A percentile compares a stretch with the other conserved stretches of the same genome.
phyloP scores from a whole-genome alignment of 1,139 yeast genomes.

The Yamadazyma triangularis region DNA sequence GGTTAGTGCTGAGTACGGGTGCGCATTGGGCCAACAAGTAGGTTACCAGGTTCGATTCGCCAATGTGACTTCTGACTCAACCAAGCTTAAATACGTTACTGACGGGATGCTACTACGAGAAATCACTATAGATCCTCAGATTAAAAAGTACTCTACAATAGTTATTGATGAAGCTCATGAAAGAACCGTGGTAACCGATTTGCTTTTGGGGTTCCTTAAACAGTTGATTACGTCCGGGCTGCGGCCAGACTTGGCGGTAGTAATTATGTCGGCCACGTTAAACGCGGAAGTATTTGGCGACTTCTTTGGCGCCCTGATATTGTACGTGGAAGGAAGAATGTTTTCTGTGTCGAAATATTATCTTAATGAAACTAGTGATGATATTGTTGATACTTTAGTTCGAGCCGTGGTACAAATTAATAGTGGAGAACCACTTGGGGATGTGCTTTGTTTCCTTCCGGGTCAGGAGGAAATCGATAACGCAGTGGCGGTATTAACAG shows the following conservation, averaged over 20 bases:
- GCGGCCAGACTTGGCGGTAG: constrained; percentile 53
- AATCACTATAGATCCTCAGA: constrained; percentile 66
- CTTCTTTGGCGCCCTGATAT: constrained; percentile 78
- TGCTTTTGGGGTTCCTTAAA: constrained; percentile 83
- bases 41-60: constrained; percentile 91
- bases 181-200: constrained; percentile 86
- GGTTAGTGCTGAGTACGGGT: constrained; percentile 86
- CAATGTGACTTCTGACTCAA: constrained; percentile 35
- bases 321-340: constrained; percentile 86
- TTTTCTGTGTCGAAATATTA: constrained; percentile 76
- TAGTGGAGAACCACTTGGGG: constrained; percentile 77
- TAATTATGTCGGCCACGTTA: constrained; percentile 92
- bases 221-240: constrained; percentile 50
- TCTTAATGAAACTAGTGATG: constrained; percentile 56
- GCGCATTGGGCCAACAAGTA: constrained; percentile 72
- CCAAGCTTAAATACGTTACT: constrained; percentile 79
- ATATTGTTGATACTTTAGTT: constrained; percentile 75
- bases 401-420: constrained; percentile 77
- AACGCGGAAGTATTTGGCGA: constrained; percentile 86
- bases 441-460: constrained; percentile 82
- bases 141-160: constrained; percentile 68
- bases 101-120: constrained; percentile 98
- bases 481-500: constrained; percentile 59
- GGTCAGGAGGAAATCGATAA: constrained; percentile 98
- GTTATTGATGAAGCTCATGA: constrained; percentile 97